Conservation (phyloP, 2,329 filamentous ascomycete genomes). For the Apiospora pterosperma region DNA sequence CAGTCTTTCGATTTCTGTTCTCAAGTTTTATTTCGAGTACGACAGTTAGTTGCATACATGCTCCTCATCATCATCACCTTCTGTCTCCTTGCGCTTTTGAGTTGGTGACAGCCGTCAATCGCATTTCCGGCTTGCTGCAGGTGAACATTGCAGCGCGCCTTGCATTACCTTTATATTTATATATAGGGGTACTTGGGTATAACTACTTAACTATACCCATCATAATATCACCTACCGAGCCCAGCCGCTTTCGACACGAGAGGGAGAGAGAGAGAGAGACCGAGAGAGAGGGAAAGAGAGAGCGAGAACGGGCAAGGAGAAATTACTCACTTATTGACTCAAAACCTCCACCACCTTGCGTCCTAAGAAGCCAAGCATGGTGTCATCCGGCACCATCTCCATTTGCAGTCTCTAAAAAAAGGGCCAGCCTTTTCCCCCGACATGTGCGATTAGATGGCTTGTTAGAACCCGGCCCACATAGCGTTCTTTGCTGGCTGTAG, state of each 20-base stretch:
- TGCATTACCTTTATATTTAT: neutral
- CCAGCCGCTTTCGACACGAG: neutral
- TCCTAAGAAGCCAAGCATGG: neutral
- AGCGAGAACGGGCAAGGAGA: neutral
- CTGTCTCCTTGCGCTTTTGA: neutral
- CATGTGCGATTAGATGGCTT: conserved; percentile 1
- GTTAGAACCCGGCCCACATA: conserved; percentile 1
- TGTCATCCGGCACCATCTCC: neutral
- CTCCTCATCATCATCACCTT: neutral
- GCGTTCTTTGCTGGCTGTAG: neutral
- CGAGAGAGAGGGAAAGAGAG: neutral
- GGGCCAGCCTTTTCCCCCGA: neutral
- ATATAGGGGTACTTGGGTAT: no score
- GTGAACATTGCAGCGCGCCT: neutral
- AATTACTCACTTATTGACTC: neutral
- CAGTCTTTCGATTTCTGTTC: neutral
- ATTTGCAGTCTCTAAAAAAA: neutral
- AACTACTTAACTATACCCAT: neutral
- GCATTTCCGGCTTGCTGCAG: neutral
- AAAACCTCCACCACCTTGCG: neutral
- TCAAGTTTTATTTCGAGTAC: neutral
- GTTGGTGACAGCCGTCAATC: neutral
- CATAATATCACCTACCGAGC: neutral
- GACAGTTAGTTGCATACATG: neutral
- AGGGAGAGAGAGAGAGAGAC: neutral